Base-by-base conservation (phyloP, 495 filamentous ascomycete genomes). In the Tirmania nivea region DNA sequence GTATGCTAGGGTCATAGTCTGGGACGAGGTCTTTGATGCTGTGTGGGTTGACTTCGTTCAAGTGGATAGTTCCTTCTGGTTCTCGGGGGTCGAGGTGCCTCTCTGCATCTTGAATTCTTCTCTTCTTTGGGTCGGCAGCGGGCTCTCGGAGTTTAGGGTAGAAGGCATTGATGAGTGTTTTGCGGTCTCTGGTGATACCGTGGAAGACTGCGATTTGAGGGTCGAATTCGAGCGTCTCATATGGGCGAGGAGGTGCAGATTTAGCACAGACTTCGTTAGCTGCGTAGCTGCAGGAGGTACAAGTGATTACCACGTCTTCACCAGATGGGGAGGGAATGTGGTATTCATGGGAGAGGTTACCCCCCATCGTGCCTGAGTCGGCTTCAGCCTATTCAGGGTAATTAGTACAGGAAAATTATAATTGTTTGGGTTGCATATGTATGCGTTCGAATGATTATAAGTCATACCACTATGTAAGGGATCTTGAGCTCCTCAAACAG, bases 341-440 rank as follows among this genome's bases (percentile, higher is more conserved):
- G 63, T 88, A 96, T 60, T 97, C 90, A 67, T 97, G 90, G 60
- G 87, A 95, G 12, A 94, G 65, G 53, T 78, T 80, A 9, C 90
- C 90, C 31, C 90, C 90, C 75, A 97, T 97, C 51, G 83, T 83
- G n/a, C 90, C 90, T 1, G 89, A 93, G 65, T 88, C 85, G 8
- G 90, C 90, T 58, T 83, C 78, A 6, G 89, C 89, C 20, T 58
- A 17, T 19, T 45, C 17, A 14, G 39, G 12, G 39, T 45, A 25
- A 25, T 25, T 25, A 25, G 25, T 25, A 25, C 25, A 25, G 25
- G 25, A 25, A 25, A 25, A 25, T 5, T 25, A 12, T 17, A 35
- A 25, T 35, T 16, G 21, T 56, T 20, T 49, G 54, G 17, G 47
- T 35, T 10, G 14, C 7, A 14, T 25, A 17, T 21, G 47, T 25